phyloP scores from a whole-genome alignment of 345 rosid species.

The Melastoma malabathricum region DNA sequence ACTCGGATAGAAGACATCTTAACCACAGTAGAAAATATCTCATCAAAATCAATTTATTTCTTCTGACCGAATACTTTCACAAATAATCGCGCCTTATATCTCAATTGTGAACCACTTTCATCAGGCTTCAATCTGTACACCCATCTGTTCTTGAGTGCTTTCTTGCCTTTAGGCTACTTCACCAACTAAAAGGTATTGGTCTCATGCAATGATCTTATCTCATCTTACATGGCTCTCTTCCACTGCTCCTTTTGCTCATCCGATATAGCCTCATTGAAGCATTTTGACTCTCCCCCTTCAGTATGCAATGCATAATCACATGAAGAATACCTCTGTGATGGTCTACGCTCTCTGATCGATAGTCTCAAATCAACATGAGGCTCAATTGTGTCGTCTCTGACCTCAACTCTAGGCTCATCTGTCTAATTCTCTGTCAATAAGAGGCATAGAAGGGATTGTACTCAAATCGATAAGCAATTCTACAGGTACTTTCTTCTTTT shows the following conservation, averaged over 20 bases:
- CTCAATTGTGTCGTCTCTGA: not conserved
- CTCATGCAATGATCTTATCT: not conserved
- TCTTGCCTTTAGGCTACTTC: not conserved
- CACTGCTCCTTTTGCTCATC: not conserved
- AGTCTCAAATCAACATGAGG: not conserved
- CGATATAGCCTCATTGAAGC: not conserved
- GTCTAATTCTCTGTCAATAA: not conserved
- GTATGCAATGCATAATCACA: not conserved
- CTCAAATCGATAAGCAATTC: not conserved
- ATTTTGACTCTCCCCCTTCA: not conserved
- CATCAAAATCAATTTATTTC: slow-evolving; percentile 2
- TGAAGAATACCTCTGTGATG: not conserved
- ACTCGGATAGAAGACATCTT: slow-evolving; percentile 1
- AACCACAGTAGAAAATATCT: not conserved
- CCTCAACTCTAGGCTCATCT: not conserved
- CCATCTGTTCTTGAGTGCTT: not conserved
- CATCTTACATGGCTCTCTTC: not conserved
- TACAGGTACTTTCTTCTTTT: not conserved
- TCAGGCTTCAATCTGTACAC: not conserved
- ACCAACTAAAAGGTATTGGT: not conserved
- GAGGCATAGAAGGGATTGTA: not conserved
- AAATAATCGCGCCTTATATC: not conserved
- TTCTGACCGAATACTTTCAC: slow-evolving; percentile 2
- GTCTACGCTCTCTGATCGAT: not conserved
- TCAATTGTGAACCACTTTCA: not conserved